phyloP scores from a whole-genome alignment of 2,329 filamentous ascomycete species.

The Pseudocercospora macadamiae region DNA sequence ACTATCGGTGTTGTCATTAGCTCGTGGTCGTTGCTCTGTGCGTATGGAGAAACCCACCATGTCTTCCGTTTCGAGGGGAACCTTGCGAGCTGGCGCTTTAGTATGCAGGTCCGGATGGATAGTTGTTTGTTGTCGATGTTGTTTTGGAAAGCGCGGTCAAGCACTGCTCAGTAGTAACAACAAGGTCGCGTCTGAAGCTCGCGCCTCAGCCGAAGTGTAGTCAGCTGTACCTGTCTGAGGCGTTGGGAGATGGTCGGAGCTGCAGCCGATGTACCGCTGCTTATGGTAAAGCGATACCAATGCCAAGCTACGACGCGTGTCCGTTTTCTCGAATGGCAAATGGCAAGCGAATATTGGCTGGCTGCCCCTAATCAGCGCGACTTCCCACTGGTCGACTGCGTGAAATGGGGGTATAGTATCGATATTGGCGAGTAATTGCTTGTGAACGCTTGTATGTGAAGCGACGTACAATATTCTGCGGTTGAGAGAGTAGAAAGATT shows the following conservation, averaged over 20 bases:
- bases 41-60: constrained; percentile 17
- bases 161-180: too few species aligned
- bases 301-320: not conserved
- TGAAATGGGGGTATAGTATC: not conserved
- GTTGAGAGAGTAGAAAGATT: not conserved
- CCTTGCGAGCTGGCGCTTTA: not conserved
- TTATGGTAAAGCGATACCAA: not conserved
- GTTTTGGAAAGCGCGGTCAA: not conserved
- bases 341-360: not conserved
- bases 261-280: not conserved
- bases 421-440: not conserved
- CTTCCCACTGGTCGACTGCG: not conserved
- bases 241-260: not conserved
- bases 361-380: not conserved
- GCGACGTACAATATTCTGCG: not conserved
- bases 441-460: not conserved
- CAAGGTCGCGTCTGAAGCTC: not conserved
- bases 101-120: not conserved
- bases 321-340: not conserved
- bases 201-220: not conserved
- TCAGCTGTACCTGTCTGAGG: not conserved
- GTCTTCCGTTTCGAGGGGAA: not conserved
- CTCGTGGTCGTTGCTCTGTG: constrained; percentile 1
- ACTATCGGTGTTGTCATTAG: constrained; percentile 38
- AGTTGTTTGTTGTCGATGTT: not conserved